Conservation (phyloP, 257 asterid species). For the Schizonepeta tenuifolia region DNA sequence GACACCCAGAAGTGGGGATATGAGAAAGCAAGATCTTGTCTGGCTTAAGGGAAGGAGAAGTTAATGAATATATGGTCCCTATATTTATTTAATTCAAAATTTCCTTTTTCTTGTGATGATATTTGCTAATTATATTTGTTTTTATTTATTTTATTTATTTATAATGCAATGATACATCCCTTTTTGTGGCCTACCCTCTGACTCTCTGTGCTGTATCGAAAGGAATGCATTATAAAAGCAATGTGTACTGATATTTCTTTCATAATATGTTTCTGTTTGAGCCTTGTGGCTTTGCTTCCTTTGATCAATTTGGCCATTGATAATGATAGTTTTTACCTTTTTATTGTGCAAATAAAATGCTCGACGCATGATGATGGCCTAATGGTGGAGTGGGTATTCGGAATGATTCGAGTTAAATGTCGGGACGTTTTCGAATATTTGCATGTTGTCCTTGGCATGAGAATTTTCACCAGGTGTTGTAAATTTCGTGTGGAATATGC, state of each 20-base stretch:
- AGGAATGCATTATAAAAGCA: constrained; percentile 33
- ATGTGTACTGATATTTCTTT: constrained; percentile 32
- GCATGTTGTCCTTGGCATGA: not conserved
- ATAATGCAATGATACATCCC: constrained; percentile 33
- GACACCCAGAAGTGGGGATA: constrained; percentile 47
- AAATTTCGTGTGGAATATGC: not conserved
- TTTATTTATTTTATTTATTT: constrained; percentile 29
- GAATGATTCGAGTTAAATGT: no score
- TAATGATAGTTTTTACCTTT: constrained; percentile 31
- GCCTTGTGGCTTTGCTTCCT: constrained; percentile 16
- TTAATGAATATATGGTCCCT: constrained; percentile 50
- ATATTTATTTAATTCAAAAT: not conserved
- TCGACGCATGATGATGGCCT: no score
- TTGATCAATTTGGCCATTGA: constrained; percentile 23
- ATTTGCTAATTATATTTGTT: constrained; percentile 22
- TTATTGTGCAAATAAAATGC: not conserved
- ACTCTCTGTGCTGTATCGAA: constrained; percentile 35
- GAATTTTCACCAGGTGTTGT: not conserved
- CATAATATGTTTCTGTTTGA: constrained; percentile 21
- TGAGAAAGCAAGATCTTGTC: constrained; percentile 52
- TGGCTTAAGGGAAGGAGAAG: constrained; percentile 54
- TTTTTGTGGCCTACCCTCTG: constrained; percentile 43
- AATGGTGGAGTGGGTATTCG: no score
- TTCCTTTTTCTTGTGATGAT: constrained; percentile 26
- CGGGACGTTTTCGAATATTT: no score